These are phyloP conservation scores for Sanghuangporus sanghuang DNA, from an alignment of 1,284 basidiomycete genomes.

Conservation along the genomic window DNA sequence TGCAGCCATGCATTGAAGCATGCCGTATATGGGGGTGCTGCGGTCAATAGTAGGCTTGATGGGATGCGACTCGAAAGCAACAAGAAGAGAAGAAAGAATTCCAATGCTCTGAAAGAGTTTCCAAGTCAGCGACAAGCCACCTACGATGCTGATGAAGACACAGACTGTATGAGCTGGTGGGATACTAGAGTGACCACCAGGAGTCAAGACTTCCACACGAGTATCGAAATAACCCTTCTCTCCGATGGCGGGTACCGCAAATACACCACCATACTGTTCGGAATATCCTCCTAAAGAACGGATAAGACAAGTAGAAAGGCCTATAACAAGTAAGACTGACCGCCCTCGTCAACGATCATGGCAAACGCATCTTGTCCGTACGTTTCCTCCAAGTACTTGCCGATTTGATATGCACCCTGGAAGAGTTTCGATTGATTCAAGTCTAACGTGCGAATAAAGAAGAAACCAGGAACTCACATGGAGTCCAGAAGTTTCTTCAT, in stretches of 20 bases:
- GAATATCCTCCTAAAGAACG: constrained; percentile 18
- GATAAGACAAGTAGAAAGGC: constrained; percentile 6
- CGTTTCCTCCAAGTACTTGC: constrained; percentile 34
- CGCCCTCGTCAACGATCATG: constrained; percentile 46
- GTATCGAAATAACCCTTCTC: constrained; percentile 47
- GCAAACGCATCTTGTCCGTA: constrained; percentile 50
- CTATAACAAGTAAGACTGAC: constrained; percentile 21
- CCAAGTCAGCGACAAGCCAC: not conserved
- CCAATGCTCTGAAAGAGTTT: constrained; percentile 38
- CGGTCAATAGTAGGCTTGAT: constrained; percentile 30
- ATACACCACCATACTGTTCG: constrained; percentile 22
- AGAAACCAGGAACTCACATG: constrained; percentile 24
- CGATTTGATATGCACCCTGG: constrained; percentile 32
- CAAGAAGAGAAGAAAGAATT: constrained; percentile 37
- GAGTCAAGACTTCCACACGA: constrained; percentile 33
- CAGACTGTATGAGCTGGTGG: constrained; percentile 32
- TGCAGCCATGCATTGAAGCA: constrained; percentile 39
- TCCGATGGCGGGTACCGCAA: constrained; percentile 35
- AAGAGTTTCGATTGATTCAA: not conserved
- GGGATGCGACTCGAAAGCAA: constrained; percentile 37
- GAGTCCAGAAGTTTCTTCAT: constrained; percentile 47
- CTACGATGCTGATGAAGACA: constrained; percentile 9
- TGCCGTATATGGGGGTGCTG: constrained; percentile 39
- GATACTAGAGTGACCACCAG: constrained; percentile 43
- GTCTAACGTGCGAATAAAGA: not conserved